Evolutionary conservation across 2,329 filamentous ascomycete species (phyloP).

Genomic region (Penicillium rolfsii): DNA sequence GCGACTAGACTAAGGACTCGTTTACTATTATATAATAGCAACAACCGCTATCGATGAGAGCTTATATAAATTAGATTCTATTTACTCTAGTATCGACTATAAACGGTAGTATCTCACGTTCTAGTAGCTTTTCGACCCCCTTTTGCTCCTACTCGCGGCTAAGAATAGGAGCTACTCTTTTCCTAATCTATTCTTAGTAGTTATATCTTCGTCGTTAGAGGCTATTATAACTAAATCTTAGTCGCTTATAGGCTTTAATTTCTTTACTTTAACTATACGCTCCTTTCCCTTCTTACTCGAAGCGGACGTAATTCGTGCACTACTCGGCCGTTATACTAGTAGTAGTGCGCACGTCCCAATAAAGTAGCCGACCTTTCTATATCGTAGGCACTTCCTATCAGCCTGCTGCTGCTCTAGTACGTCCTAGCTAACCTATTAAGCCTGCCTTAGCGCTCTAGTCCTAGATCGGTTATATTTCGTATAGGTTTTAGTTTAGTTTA

Average conservation of each 20-base stretch:
- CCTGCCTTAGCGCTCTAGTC: no score
- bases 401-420: no score
- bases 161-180: background rate
- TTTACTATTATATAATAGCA: no score
- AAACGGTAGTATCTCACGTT: background rate
- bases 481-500: no score
- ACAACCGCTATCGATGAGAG: no score
- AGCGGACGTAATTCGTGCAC: background rate
- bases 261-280: background rate
- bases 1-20: no score
- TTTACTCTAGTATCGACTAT: background rate
- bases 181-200: background rate
- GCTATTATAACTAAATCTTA: no score
- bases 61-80: conserved; percentile 7
- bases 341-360: background rate
- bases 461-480: no score
- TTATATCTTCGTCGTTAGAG: no score
- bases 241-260: background rate
- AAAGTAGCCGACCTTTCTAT: no score
- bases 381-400: no score
- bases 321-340: background rate
- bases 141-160: background rate
- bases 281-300: background rate
- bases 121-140: background rate
- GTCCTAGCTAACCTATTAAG: no score